Percentiles rank a stretch among this genome's conserved stretches.
phyloP scores from a whole-genome alignment of 768 basidiomycete species.

The Rhodotorula kratochvilovae region DNA sequence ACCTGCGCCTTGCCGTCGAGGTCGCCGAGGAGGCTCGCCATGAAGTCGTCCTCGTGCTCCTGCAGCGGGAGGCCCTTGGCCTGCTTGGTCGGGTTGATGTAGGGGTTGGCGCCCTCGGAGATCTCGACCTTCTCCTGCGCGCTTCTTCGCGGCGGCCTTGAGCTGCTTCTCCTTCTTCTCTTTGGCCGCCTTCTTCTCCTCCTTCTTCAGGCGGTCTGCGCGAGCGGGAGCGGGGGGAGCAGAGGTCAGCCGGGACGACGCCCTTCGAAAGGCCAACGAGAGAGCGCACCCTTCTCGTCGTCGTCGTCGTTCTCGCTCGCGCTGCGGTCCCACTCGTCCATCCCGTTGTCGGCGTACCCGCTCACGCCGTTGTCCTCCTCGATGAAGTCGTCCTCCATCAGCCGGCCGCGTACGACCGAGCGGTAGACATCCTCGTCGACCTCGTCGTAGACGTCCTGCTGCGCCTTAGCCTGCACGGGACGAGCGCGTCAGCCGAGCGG shows the following conservation, averaged over 20 bases:
- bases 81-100: constrained; percentile 52
- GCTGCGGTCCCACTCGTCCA: constrained; percentile 72
- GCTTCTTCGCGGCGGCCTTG: constrained; percentile 46
- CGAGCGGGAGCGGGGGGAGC: background rate
- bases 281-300: constrained; percentile 11
- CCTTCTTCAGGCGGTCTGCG: constrained; percentile 38
- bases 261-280: background rate
- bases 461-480: constrained; percentile 45
- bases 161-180: constrained; percentile 12
- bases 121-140: constrained; percentile 47
- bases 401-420: constrained; percentile 71
- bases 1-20: constrained; percentile 55
- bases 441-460: constrained; percentile 78
- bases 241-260: background rate
- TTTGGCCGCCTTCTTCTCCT: constrained; percentile 38
- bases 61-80: constrained; percentile 51
- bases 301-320: constrained; percentile 43
- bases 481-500: background rate
- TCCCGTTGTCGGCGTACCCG: constrained; percentile 92
- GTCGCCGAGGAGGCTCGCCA: constrained; percentile 70
- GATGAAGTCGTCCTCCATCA: constrained; percentile 87
- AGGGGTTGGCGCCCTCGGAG: constrained; percentile 67
- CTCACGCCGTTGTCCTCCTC: constrained; percentile 77
- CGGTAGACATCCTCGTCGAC: constrained; percentile 85
- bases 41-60: constrained; percentile 81